These are phyloP conservation scores for Escallonia herrerae DNA, from an alignment of 129 eudicot genomes.

Conservation along the genomic window DNA sequence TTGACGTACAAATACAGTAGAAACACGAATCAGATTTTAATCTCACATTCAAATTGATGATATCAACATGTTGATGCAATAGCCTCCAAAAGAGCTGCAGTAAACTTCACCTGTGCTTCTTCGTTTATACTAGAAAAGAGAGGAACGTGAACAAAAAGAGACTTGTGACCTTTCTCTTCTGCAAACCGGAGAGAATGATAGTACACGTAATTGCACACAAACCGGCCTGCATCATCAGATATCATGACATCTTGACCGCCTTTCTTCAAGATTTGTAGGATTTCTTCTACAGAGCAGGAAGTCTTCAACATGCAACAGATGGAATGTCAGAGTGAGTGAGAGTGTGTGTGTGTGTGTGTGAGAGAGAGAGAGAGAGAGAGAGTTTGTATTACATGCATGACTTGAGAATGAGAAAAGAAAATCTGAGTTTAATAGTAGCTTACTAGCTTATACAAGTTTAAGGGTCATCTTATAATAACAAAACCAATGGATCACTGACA, in stretches of 20 bases:
- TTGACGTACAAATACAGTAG: background rate
- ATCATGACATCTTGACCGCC: conserved; percentile 37
- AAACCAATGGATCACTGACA: too few species aligned
- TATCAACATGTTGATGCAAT: conserved; percentile 44
- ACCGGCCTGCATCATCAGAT: conserved; percentile 69
- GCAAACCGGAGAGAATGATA: conserved; percentile 73
- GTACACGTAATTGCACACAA: conserved; percentile 71
- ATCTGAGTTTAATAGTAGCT: too few species aligned
- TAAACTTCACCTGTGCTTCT: conserved; percentile 58
- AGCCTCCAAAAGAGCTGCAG: conserved; percentile 48
- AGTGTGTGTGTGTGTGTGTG: too few species aligned
- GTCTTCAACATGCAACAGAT: conserved; percentile 33
- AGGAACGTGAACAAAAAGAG: conserved; percentile 74
- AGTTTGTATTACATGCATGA: too few species aligned
- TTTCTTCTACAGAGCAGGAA: conserved; percentile 35
- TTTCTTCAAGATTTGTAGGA: conserved; percentile 31
- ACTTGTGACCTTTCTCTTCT: conserved; percentile 56
- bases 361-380: background rate
- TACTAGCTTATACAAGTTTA: too few species aligned
- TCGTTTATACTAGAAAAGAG: conserved; percentile 46
- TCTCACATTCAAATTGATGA: background rate
- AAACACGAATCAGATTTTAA: background rate
- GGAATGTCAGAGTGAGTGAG: background rate
- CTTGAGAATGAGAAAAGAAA: too few species aligned
- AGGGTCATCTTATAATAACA: too few species aligned